Evolutionary conservation across 2,329 filamentous ascomycete species (phyloP).

Genomic region (Colletotrichum somersetense): DNA sequence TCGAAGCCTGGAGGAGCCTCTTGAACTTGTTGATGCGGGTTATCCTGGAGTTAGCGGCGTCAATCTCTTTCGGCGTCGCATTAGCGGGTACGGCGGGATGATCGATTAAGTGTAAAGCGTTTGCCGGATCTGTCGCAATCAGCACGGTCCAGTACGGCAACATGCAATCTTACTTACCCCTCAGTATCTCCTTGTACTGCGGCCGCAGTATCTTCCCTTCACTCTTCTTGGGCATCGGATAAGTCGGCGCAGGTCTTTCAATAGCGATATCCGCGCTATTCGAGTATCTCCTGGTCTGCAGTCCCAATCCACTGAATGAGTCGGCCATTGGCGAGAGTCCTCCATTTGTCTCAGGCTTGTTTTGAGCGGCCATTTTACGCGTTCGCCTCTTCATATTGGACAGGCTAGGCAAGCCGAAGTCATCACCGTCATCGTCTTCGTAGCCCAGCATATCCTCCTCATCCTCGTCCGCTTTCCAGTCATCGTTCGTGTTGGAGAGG

Average conservation of each 20-base stretch:
- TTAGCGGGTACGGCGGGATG: slow-evolving; percentile 81
- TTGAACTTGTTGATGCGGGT: slow-evolving; percentile 99
- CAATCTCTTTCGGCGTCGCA: slow-evolving; percentile 84
- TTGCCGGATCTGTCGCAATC: slow-evolving; percentile 76
- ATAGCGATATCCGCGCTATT: slow-evolving; percentile 96
- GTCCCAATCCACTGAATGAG: slow-evolving; percentile 50
- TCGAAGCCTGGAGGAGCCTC: slow-evolving; percentile 90
- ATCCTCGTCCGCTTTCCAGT: slow-evolving; percentile 81
- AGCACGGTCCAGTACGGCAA: slow-evolving; percentile 28
- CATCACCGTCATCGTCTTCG: slow-evolving; percentile 89
- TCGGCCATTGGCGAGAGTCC: slow-evolving; percentile 53
- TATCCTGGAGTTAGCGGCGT: slow-evolving; percentile 88
- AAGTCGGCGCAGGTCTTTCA: slow-evolving; percentile 84
- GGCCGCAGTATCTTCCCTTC: slow-evolving; percentile 96
- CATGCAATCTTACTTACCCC: slow-evolving; percentile 59
- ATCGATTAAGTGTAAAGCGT: slow-evolving; percentile 93
- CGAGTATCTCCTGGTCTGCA: slow-evolving; percentile 71
- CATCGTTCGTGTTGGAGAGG: slow-evolving; percentile 83
- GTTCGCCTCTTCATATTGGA: slow-evolving; percentile 88
- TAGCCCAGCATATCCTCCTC: slow-evolving; percentile 85
- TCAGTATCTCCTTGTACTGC: slow-evolving; percentile 96
- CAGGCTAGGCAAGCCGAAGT: slow-evolving; percentile 93
- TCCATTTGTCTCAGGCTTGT: slow-evolving; percentile 49
- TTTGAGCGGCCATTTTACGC: slow-evolving; percentile 63
- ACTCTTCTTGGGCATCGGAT: slow-evolving; percentile 88